Percentiles rank a stretch among this genome's conserved stretches.
These are phyloP conservation scores for Rhexocercosporidium sp. DNA, from an alignment of 2,329 filamentous ascomycete genomes.

Conservation along the genomic window DNA sequence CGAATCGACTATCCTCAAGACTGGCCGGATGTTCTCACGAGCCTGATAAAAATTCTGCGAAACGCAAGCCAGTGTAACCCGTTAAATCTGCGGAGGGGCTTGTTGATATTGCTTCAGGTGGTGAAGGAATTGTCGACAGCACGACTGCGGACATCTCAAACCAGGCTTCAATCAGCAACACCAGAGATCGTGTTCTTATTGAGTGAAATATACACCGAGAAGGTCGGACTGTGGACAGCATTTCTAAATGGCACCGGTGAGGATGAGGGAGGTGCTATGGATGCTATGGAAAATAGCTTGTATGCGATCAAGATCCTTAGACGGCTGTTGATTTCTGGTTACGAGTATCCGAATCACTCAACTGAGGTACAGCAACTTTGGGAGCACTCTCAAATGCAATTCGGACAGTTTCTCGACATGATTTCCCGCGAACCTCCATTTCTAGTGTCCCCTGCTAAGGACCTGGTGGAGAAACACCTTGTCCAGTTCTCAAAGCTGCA, in stretches of 20 bases:
- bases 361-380: constrained; percentile 80
- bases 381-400: constrained; percentile 76
- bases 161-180: constrained; percentile 76
- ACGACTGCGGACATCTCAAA: constrained; percentile 74
- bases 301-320: constrained; percentile 80
- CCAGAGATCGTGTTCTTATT: constrained; percentile 86
- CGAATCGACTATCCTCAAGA: constrained; percentile 88
- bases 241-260: constrained; percentile 63
- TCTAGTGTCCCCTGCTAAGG: constrained; percentile 57
- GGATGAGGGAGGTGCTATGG: constrained; percentile 61
- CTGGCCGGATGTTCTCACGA: constrained; percentile 71
- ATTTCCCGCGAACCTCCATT: constrained; percentile 61
- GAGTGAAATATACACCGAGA: constrained; percentile 76
- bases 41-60: constrained; percentile 69
- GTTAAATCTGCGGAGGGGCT: constrained; percentile 70
- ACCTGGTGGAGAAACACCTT: constrained; percentile 80
- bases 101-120: constrained; percentile 81
- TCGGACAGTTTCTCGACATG: constrained; percentile 74
- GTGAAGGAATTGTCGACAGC: constrained; percentile 90
- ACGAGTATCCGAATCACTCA: constrained; percentile 82
- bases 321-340: constrained; percentile 79
- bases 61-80: constrained; percentile 61
- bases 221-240: constrained; percentile 71
- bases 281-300: constrained; percentile 78
- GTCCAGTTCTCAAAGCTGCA: constrained; percentile 93